These are phyloP conservation scores for Metschnikowia anglica DNA, from an alignment of 805 yeast species.

Conservation along the genomic window DNA sequence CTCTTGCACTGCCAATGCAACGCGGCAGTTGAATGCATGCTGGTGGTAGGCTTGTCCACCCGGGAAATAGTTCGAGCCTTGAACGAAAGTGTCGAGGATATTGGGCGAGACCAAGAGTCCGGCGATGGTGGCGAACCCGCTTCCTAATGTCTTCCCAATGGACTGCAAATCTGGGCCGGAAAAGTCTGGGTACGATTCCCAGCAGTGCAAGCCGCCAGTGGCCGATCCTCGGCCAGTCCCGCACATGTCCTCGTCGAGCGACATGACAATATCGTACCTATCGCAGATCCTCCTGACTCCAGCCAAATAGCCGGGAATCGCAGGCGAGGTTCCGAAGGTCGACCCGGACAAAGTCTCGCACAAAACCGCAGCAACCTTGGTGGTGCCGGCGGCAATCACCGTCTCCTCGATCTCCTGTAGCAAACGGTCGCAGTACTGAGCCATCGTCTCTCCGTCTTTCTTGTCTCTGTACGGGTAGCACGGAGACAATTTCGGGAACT, in stretches of 20 bases:
- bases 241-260: conserved; percentile 58
- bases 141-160: conserved; percentile 21
- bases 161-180: conserved; percentile 19
- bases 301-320: conserved; percentile 22
- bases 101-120: conserved; percentile 20
- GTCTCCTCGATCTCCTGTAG: conserved; percentile 18
- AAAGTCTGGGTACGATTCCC: conserved; percentile 44
- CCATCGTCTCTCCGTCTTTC: conserved; percentile 13
- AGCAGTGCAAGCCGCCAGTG: conserved; percentile 42
- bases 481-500: conserved; percentile 17
- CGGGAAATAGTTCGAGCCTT: conserved; percentile 16
- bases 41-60: conserved; percentile 22
- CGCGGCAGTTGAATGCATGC: conserved; percentile 19
- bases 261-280: conserved; percentile 50
- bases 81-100: conserved; percentile 15
- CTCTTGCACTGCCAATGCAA: conserved; percentile 20
- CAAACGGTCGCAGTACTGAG: conserved; percentile 14
- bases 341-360: conserved; percentile 29
- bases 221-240: conserved; percentile 54
- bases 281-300: conserved; percentile 48
- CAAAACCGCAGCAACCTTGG: conserved; percentile 26
- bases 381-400: conserved; percentile 13
- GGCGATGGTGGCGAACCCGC: conserved; percentile 19
- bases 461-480: conserved; percentile 18
- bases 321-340: conserved; percentile 27